Evolutionary conservation across 768 basidiomycete species (phyloP).

Genomic region (Coprinopsis marcescibilis): DNA sequence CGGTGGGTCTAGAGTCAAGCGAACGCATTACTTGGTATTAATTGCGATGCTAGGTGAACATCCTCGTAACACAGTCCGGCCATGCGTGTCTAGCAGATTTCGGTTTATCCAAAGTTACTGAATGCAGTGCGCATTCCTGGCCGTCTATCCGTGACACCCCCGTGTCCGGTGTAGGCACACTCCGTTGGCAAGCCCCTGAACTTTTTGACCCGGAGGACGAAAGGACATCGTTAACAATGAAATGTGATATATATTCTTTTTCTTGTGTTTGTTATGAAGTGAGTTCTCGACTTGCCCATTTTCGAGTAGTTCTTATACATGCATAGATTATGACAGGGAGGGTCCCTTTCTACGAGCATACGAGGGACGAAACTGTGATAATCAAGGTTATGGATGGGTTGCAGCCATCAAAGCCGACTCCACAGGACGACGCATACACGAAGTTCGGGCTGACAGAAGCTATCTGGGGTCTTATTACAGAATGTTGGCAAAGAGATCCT

Average conservation of each 20-base stretch:
- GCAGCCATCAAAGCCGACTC: conserved; percentile 15
- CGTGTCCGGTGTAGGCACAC: conserved; percentile 21
- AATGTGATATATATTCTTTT: conserved; percentile 36
- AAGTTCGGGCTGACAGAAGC: conserved; percentile 15
- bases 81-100: conserved; percentile 48
- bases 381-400: conserved; percentile 14
- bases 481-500: conserved; percentile 20
- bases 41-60: conserved; percentile 30
- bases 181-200: conserved; percentile 33
- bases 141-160: conserved; percentile 16
- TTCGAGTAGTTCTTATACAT: not conserved
- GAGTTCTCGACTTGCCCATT: not conserved
- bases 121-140: conserved; percentile 16
- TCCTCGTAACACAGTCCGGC: conserved; percentile 35
- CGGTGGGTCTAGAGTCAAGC: conserved; percentile 9
- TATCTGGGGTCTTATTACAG: conserved; percentile 20
- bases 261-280: conserved; percentile 37
- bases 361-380: conserved; percentile 18
- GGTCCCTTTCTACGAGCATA: conserved; percentile 21
- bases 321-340: conserved; percentile 21
- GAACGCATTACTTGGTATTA: no score
- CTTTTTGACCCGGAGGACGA: conserved; percentile 22
- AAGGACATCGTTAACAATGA: conserved; percentile 6
- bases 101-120: conserved; percentile 31
- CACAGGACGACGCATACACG: conserved; percentile 5